Percentiles rank a stretch among this genome's conserved stretches.
These are phyloP conservation scores for Pueraria montana DNA, from an alignment of 306 rosid genomes.

Conservation along the genomic window DNA sequence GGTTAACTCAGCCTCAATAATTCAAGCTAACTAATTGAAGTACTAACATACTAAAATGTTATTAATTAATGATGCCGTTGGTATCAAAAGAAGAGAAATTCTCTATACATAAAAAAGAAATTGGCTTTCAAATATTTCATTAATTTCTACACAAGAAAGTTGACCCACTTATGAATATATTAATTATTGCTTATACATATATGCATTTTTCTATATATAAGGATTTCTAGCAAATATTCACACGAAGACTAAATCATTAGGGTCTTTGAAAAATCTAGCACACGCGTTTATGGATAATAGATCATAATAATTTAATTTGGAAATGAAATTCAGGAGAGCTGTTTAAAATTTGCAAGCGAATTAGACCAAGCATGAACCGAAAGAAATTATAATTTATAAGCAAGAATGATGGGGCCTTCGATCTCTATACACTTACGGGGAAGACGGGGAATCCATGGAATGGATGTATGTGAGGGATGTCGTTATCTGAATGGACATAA, in stretches of 20 bases:
- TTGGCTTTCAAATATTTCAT: not conserved
- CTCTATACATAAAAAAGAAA: not conserved
- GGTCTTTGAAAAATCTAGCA: slow-evolving; percentile 43
- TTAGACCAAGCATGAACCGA: not conserved
- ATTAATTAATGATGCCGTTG: not conserved
- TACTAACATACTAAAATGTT: not conserved
- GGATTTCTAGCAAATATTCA: slow-evolving; percentile 8
- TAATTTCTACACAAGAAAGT: not conserved
- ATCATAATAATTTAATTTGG: not conserved
- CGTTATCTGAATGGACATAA: slow-evolving; percentile 57
- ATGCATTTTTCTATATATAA: not conserved
- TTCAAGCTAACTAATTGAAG: not conserved
- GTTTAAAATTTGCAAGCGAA: slow-evolving; percentile 22
- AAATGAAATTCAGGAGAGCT: slow-evolving; percentile 4
- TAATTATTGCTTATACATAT: not conserved
- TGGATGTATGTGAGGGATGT: slow-evolving; percentile 49
- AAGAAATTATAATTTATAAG: slow-evolving; percentile 31
- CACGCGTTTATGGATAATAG: slow-evolving; percentile 47
- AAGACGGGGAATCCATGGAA: slow-evolving; percentile 37
- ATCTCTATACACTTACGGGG: slow-evolving; percentile 28
- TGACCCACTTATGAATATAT: slow-evolving; percentile 16
- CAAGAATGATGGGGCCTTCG: slow-evolving; percentile 27
- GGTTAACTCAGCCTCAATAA: not conserved
- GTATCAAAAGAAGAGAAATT: not conserved
- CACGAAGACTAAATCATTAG: not conserved